Percentiles rank a stretch among this genome's conserved stretches.
Evolutionary conservation across 345 rosid species (phyloP).

Genomic region (Dipteronia dyeriana): DNA sequence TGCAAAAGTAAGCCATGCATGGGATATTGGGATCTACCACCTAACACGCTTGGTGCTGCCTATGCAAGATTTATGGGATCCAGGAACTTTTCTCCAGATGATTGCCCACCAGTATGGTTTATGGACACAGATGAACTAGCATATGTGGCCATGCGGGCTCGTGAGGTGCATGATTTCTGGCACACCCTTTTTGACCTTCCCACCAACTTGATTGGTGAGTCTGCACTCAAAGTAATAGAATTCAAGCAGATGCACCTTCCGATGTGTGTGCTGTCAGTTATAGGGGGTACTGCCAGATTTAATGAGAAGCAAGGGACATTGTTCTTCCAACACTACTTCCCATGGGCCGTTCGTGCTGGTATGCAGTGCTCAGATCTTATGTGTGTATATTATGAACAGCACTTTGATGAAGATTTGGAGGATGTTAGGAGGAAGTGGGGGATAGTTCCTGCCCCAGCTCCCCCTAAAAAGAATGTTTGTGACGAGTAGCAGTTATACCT

Average conservation of each 20-base stretch:
- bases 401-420: constrained; percentile 68
- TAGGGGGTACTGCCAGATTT: constrained; percentile 67
- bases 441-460: constrained; percentile 52
- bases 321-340: constrained; percentile 65
- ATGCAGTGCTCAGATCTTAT: constrained; percentile 60
- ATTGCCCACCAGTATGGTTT: constrained; percentile 73
- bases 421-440: constrained; percentile 67
- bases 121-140: constrained; percentile 78
- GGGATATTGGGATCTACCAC: constrained; percentile 85
- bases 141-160: constrained; percentile 66
- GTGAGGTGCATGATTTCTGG: constrained; percentile 83
- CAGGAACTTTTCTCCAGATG: constrained; percentile 76
- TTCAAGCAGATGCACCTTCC: constrained; percentile 79
- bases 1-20: constrained; percentile 59
- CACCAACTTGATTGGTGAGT: constrained; percentile 70
- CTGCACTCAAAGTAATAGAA: constrained; percentile 73
- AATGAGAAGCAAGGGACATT: constrained; percentile 60
- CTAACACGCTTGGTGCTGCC: constrained; percentile 76
- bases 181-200: constrained; percentile 74
- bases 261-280: constrained; percentile 73
- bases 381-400: constrained; percentile 65
- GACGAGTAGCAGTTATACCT: neutral
- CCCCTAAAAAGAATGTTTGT: constrained; percentile 25
- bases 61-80: constrained; percentile 87
- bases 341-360: constrained; percentile 71